Percentiles rank a stretch among this genome's conserved stretches.
phyloP scores from a whole-genome alignment of 2,329 filamentous ascomycete species.

The Rugonectria rugulosa region DNA sequence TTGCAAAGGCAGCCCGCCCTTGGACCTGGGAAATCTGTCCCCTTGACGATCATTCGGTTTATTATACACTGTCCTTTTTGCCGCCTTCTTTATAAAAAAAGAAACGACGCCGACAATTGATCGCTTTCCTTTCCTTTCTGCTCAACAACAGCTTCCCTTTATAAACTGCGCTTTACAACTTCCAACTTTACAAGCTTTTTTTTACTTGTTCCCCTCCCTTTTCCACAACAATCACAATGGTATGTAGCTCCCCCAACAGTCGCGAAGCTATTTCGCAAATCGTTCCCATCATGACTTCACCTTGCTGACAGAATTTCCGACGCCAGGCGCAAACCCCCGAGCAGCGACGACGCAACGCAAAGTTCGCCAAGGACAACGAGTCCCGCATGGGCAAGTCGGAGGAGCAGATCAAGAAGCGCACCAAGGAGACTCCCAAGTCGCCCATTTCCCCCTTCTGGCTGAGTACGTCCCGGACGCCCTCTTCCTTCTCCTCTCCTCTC shows the following conservation, averaged over 20 bases:
- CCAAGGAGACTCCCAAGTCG: constrained; percentile 64
- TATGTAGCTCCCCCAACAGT: constrained; percentile 1
- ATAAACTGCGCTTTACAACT: neutral
- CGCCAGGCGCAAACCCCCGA: constrained; percentile 86
- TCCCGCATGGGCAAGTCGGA: constrained; percentile 78
- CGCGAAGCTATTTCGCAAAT: constrained; percentile 17
- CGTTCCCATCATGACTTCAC: constrained; percentile 27
- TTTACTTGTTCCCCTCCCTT: too few species aligned
- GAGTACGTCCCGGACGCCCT: constrained; percentile 52
- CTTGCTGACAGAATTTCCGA: neutral
- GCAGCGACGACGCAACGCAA: constrained; percentile 81
- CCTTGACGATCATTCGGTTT: constrained; percentile 28
- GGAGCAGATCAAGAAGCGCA: constrained; percentile 66
- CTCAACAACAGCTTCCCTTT: neutral
- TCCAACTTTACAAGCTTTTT: neutral
- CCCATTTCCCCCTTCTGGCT: constrained; percentile 72
- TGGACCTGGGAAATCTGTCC: constrained; percentile 39
- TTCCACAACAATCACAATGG: constrained; percentile 8
- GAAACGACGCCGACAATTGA: neutral
- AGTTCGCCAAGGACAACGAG: constrained; percentile 78
- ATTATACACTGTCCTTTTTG: constrained; percentile 12
- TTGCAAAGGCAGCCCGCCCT: too few species aligned
- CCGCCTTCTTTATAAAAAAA: constrained; percentile 13
- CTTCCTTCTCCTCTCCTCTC: neutral
- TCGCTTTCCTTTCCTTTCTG: neutral